A percentile compares a stretch with the other conserved stretches of the same genome.
These are phyloP conservation scores for Auriscalpium orientale DNA, from an alignment of 768 basidiomycete genomes.

Conservation along the genomic window DNA sequence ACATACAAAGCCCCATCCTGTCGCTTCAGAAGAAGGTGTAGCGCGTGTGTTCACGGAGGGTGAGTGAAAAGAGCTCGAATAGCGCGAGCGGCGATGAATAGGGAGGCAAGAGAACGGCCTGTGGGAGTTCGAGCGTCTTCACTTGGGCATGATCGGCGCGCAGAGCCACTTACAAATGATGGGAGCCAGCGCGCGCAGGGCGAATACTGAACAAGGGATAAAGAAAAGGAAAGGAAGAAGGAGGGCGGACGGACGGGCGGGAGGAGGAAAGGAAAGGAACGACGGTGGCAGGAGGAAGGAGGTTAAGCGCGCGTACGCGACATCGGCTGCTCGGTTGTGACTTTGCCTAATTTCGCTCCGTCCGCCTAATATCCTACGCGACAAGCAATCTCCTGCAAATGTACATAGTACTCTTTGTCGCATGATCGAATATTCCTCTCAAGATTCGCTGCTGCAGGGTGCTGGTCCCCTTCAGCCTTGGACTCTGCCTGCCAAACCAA, in stretches of 20 bases:
- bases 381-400: too few species aligned
- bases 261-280: neutral
- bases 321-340: neutral
- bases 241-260: neutral
- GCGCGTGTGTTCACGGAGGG: too few species aligned
- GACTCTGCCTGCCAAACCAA: too few species aligned
- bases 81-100: neutral
- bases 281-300: neutral
- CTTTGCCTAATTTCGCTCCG: too few species aligned
- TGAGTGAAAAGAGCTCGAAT: neutral
- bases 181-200: neutral
- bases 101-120: neutral
- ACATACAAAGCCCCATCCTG: conserved; percentile 14
- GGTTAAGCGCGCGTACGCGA: neutral
- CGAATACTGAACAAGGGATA: neutral
- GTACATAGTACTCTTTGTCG: too few species aligned
- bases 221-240: neutral
- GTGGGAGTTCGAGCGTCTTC: too few species aligned
- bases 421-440: too few species aligned
- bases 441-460: too few species aligned
- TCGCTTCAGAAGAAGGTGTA: neutral
- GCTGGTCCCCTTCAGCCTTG: too few species aligned
- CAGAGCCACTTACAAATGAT: neutral
- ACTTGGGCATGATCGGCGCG: too few species aligned
- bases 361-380: too few species aligned